A percentile compares a stretch with the other conserved stretches of the same genome.
phyloP scores from a whole-genome alignment of 208 protist species.

The Acanthamoeba triangularis region DNA sequence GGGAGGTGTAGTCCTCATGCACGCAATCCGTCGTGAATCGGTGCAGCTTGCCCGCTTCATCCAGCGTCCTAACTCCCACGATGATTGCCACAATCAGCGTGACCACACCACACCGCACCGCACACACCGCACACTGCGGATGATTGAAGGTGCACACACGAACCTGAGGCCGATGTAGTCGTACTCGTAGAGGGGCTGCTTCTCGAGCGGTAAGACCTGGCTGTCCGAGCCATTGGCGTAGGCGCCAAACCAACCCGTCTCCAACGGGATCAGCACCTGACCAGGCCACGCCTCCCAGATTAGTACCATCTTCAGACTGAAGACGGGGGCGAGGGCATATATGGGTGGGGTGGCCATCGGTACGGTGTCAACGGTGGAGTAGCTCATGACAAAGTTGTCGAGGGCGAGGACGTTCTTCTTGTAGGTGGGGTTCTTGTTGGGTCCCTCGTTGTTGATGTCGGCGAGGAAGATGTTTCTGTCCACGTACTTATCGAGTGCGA shows the following conservation, averaged over 20 bases:
- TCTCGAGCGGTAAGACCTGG: constrained; percentile 34
- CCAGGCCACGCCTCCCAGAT: not conserved
- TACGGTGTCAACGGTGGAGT: constrained; percentile 70
- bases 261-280: constrained; percentile 53
- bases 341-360: not conserved
- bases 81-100: not conserved
- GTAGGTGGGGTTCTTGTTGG: constrained; percentile 39
- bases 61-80: not conserved
- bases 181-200: constrained; percentile 47
- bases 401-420: constrained; percentile 48
- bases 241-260: constrained; percentile 67
- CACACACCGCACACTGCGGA: not conserved
- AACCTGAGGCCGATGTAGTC: constrained; percentile 77
- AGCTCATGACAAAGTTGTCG: constrained; percentile 69
- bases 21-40: constrained; percentile 43
- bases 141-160: not conserved
- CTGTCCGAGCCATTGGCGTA: constrained; percentile 15
- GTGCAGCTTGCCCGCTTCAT: constrained; percentile 27
- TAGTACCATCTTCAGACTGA: not conserved
- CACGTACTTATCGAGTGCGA: not conserved
- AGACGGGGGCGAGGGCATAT: too few relatives aligned
- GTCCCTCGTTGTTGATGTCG: constrained; percentile 72
- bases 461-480: constrained; percentile 19
- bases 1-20: not conserved
- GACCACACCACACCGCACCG: too few relatives aligned